These are phyloP conservation scores for Phlebopus sp. DNA, from an alignment of 1,284 basidiomycete species.

Conservation along the genomic window DNA sequence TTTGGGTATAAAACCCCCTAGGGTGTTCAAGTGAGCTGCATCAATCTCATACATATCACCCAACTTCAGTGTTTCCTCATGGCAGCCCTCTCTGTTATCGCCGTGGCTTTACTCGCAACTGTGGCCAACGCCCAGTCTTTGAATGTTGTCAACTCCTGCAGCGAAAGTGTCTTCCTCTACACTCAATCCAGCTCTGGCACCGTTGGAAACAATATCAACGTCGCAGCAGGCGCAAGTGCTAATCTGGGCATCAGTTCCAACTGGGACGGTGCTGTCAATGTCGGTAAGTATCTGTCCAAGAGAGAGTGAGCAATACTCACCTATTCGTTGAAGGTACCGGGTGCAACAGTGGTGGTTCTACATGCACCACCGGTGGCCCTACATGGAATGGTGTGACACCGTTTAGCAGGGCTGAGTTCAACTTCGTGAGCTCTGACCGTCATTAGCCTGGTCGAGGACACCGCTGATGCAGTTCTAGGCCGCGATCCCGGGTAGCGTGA, in stretches of 20 bases:
- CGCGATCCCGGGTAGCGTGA: constrained; percentile 31
- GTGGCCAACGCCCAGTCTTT: constrained; percentile 29
- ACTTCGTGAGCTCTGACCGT: constrained; percentile 11
- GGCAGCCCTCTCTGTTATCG: constrained; percentile 18
- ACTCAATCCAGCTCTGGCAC: constrained; percentile 30
- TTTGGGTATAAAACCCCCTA: no score
- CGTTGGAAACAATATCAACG: constrained; percentile 26
- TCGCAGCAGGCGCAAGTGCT: constrained; percentile 20
- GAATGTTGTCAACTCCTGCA: constrained; percentile 29
- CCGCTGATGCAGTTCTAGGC: constrained; percentile 12
- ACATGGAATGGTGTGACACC: constrained; percentile 31
- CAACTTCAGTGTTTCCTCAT: constrained; percentile 10
- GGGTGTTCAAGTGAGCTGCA: no score
- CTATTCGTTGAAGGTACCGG: constrained; percentile 26
- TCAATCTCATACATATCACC: no score
- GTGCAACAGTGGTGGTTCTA: constrained; percentile 19
- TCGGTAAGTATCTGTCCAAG: constrained; percentile 19
- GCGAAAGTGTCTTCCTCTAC: constrained; percentile 29
- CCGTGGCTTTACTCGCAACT: constrained; percentile 18
- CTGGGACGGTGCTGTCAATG: constrained; percentile 35
- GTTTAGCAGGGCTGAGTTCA: constrained; percentile 35
- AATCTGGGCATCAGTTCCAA: constrained; percentile 33
- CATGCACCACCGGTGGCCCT: constrained; percentile 33
- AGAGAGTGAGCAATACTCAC: constrained; percentile 1
- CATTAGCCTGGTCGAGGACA: neutral